A percentile compares a stretch with the other conserved stretches of the same genome.
These are phyloP conservation scores for Lippia alba DNA, from an alignment of 305 asterid species.

Conservation along the genomic window DNA sequence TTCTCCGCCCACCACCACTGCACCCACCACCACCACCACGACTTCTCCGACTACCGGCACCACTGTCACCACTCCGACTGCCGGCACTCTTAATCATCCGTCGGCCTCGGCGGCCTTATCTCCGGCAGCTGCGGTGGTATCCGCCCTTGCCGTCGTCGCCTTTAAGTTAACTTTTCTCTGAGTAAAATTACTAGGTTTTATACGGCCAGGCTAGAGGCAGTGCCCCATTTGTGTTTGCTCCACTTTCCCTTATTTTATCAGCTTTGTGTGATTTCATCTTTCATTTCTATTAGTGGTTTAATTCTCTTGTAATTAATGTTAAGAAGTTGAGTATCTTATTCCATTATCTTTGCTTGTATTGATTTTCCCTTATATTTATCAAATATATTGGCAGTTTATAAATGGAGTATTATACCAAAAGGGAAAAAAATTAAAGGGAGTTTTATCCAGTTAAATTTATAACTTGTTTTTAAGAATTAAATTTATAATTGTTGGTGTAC, in stretches of 20 bases:
- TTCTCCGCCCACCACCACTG: slow-evolving; percentile 33
- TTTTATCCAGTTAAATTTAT: no score
- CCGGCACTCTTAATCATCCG: slow-evolving; percentile 28
- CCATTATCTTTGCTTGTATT: background rate
- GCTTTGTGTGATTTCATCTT: slow-evolving; percentile 1
- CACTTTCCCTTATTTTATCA: background rate
- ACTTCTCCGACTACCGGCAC: slow-evolving; percentile 35
- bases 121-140: slow-evolving; percentile 41
- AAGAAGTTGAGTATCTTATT: background rate
- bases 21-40: slow-evolving; percentile 34
- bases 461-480: no score
- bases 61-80: slow-evolving; percentile 28
- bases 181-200: slow-evolving; percentile 11
- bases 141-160: slow-evolving; percentile 23
- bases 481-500: no score
- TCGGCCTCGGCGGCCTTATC: slow-evolving; percentile 46
- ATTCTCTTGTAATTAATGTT: background rate
- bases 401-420: no score
- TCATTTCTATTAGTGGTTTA: background rate
- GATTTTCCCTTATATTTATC: no score
- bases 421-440: no score
- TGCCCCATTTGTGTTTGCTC: slow-evolving; percentile 37
- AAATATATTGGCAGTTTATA: no score
- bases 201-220: slow-evolving; percentile 84
- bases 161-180: slow-evolving; percentile 27